phyloP scores from a whole-genome alignment of 257 asterid species.

The Forsythia viridissima region DNA sequence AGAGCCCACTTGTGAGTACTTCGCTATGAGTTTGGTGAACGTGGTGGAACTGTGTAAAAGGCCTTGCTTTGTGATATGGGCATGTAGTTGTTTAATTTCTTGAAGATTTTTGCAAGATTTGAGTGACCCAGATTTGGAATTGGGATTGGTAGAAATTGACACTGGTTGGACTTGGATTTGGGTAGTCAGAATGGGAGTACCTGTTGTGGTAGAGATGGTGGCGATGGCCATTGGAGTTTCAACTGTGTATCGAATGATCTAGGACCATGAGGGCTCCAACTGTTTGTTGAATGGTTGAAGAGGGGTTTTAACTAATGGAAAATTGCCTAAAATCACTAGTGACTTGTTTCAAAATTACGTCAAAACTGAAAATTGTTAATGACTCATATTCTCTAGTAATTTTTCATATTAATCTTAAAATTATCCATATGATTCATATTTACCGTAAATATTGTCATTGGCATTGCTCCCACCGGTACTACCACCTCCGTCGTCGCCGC shows the following conservation, averaged over 20 bases:
- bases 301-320: background rate
- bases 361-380: too few species aligned
- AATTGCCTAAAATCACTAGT: too few species aligned
- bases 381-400: too few species aligned
- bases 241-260: background rate
- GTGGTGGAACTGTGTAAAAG: slow-evolving; percentile 22
- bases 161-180: slow-evolving; percentile 25
- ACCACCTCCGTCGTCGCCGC: too few species aligned
- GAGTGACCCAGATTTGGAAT: slow-evolving; percentile 20
- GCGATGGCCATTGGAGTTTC: slow-evolving; percentile 32
- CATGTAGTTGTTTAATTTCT: slow-evolving; percentile 51
- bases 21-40: slow-evolving; percentile 39
- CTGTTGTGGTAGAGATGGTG: slow-evolving; percentile 26
- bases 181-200: slow-evolving; percentile 1
- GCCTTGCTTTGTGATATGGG: slow-evolving; percentile 47
- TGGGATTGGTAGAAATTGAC: slow-evolving; percentile 15
- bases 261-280: background rate
- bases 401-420: too few species aligned
- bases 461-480: too few species aligned
- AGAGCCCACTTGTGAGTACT: slow-evolving; percentile 40
- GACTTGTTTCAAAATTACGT: too few species aligned
- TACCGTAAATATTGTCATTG: too few species aligned
- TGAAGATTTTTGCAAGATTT: slow-evolving; percentile 48
- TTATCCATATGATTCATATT: too few species aligned
- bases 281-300: background rate